Evolutionary conservation across 352 stramenopile species (phyloP), one percentile per base, ranked within the genome.

Genomic region (Phytopythium sindhum): DNA sequence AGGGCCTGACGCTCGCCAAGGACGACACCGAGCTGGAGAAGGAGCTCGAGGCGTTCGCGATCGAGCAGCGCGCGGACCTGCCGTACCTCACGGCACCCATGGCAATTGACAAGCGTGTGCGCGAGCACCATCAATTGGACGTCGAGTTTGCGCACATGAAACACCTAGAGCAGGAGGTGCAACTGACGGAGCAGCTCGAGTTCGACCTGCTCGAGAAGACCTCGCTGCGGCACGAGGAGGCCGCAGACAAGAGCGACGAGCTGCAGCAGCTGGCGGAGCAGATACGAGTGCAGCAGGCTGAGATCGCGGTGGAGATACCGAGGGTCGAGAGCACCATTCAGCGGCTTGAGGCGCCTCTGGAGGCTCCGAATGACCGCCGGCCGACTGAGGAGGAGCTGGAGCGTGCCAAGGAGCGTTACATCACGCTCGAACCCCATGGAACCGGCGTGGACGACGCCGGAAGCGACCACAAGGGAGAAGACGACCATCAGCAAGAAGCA

Each of bases 151-250:
- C 83, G 0, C 82, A 91, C 66, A 78, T 86, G 68, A 89, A 85
- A 55, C 69, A 71, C 44, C 66, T 89, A 44, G 82, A 91, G 44
- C 61, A 75, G 15, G 63, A 74, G 17, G 70, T 76, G 53, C 48
- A 85, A n/a, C 62, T 65, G 55, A 67, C 80, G 8, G 82, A 91
- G 48, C 79, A 84, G 55, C 63, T 78, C 3, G 82, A 91, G 64
- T 91, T 86, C 48, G 75, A 88, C 59, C 57, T 91, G 19, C 63
- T 91, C 0, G 82, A 91, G 61, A 91, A 91, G 59, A 88, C 66
- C 14, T 39, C 78, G n/a, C 28, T 78, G 44, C 73, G 82, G 0
- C 61, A 82, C 3, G 80, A 91, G 71, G 78, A 88, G 44, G 76
- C 77, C 10, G 69, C 61, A 21, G 55, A 60, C 15, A 78, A 76